Percentiles rank a stretch among this genome's conserved stretches.
Conservation (phyloP, 192 early-diverging fungal species). For the Coemansia sp. region DNA sequence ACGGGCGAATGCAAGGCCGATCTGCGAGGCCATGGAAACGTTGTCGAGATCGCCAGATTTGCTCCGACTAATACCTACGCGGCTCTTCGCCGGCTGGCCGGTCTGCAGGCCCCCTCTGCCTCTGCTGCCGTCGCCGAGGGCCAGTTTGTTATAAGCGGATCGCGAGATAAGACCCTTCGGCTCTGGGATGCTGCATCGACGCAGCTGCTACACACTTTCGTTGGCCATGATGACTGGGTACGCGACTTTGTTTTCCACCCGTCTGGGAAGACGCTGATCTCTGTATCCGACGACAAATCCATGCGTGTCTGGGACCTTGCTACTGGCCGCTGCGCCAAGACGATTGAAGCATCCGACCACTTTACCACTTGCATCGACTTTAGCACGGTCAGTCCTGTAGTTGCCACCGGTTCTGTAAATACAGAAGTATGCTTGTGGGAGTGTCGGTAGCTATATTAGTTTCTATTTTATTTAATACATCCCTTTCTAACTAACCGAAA, state of each 20-base stretch:
- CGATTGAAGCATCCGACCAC: conserved; percentile 81
- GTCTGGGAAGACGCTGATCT: conserved; percentile 76
- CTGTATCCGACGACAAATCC: conserved; percentile 88
- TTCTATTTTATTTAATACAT: background rate
- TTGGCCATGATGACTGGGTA: conserved; percentile 93
- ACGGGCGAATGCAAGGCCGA: conserved; percentile 75
- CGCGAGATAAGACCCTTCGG: conserved; percentile 88
- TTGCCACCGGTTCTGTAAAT: conserved; percentile 88
- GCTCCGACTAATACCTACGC: conserved; percentile 68
- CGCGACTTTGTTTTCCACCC: conserved; percentile 83
- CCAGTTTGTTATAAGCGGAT: conserved; percentile 76
- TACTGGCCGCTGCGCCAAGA: conserved; percentile 77
- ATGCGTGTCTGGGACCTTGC: conserved; percentile 87
- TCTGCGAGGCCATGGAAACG: conserved; percentile 89
- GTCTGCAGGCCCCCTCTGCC: conserved; percentile 34
- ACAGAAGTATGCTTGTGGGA: conserved; percentile 75
- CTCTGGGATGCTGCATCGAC: conserved; percentile 75
- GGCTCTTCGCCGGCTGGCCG: conserved; percentile 69
- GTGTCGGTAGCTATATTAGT: conserved; percentile 45
- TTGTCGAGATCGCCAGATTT: conserved; percentile 90
- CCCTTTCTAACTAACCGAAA: too few relatives aligned
- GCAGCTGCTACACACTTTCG: conserved; percentile 73
- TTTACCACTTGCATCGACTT: conserved; percentile 87
- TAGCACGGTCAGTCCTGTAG: conserved; percentile 62
- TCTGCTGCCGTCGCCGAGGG: conserved; percentile 55